phyloP scores from a whole-genome alignment of 177 flowering plant species.

The Vitis hybrid region DNA sequence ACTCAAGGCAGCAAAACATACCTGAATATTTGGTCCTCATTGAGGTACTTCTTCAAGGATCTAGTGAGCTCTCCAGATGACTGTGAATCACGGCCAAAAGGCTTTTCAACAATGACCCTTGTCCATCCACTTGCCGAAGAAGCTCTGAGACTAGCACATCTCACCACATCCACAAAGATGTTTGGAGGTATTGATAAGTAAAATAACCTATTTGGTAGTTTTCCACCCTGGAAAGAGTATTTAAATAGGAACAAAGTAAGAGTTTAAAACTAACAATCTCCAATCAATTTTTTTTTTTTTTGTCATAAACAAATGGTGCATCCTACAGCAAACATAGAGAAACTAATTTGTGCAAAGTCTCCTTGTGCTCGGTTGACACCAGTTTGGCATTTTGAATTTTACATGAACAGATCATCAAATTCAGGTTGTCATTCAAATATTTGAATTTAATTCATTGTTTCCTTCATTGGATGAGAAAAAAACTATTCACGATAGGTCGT shows the following conservation, averaged over 20 bases:
- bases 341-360: too few relatives aligned
- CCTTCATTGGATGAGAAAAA: neutral
- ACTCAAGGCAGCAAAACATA: slow-evolving; percentile 6
- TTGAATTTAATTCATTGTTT: neutral
- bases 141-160: slow-evolving; percentile 63
- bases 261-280: neutral
- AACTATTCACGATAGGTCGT: neutral
- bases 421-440: neutral
- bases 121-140: slow-evolving; percentile 81
- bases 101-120: slow-evolving; percentile 83
- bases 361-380: too few relatives aligned
- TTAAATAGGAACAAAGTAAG: neutral
- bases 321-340: too few relatives aligned
- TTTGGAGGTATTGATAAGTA: slow-evolving; percentile 80
- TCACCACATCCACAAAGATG: slow-evolving; percentile 72
- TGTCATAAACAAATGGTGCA: neutral
- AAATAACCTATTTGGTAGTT: slow-evolving; percentile 58
- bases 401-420: too few relatives aligned
- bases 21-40: slow-evolving; percentile 89
- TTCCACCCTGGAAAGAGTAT: slow-evolving; percentile 45
- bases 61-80: slow-evolving; percentile 69
- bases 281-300: neutral
- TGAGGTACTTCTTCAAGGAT: slow-evolving; percentile 58
- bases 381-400: too few relatives aligned
- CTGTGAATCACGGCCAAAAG: slow-evolving; percentile 79